phyloP scores from a whole-genome alignment of 345 rosid species.

The Lumnitzera racemosa region DNA sequence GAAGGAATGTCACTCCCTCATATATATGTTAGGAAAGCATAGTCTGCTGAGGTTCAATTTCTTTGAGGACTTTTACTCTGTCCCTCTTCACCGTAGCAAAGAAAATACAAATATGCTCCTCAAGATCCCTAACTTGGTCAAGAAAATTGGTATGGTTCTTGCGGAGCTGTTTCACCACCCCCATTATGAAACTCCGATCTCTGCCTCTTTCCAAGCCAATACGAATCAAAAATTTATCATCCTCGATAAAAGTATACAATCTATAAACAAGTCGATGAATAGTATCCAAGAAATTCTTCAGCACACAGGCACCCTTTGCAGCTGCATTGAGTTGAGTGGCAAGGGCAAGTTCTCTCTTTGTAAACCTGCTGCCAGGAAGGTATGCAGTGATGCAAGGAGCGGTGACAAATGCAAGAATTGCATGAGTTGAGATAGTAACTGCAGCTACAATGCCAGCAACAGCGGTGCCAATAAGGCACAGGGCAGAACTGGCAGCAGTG shows the following conservation, averaged over 20 bases:
- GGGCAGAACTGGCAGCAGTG: slow-evolving; percentile 37
- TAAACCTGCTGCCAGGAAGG: slow-evolving; percentile 29
- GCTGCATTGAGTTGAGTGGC: slow-evolving; percentile 66
- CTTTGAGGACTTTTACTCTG: slow-evolving; percentile 40
- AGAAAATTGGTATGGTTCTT: slow-evolving; percentile 33
- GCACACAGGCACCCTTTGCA: slow-evolving; percentile 42
- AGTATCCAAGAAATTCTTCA: slow-evolving; percentile 44
- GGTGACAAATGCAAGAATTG: slow-evolving; percentile 41
- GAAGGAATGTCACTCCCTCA: too few relatives aligned
- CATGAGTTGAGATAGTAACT: slow-evolving; percentile 42
- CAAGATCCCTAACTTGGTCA: slow-evolving; percentile 45
- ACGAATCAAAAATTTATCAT: slow-evolving; percentile 38
- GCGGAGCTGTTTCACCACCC: slow-evolving; percentile 46
- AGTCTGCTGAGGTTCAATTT: slow-evolving; percentile 27
- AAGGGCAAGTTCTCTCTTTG: slow-evolving; percentile 46
- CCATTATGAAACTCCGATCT: slow-evolving; percentile 35
- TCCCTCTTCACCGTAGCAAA: slow-evolving; percentile 50
- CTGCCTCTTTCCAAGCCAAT: slow-evolving; percentile 46
- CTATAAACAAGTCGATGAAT: slow-evolving; percentile 49
- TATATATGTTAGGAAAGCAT: slow-evolving; percentile 8
- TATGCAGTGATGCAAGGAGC: slow-evolving; percentile 36
- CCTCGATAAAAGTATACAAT: slow-evolving; percentile 38
- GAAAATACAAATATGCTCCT: slow-evolving; percentile 57
- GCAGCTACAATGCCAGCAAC: slow-evolving; percentile 33
- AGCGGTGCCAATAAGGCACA: slow-evolving; percentile 48